Evolutionary conservation across 164 flowering plant species (phyloP), one percentile per base, ranked within the genome.

Genomic region (Sextonia rubra): DNA sequence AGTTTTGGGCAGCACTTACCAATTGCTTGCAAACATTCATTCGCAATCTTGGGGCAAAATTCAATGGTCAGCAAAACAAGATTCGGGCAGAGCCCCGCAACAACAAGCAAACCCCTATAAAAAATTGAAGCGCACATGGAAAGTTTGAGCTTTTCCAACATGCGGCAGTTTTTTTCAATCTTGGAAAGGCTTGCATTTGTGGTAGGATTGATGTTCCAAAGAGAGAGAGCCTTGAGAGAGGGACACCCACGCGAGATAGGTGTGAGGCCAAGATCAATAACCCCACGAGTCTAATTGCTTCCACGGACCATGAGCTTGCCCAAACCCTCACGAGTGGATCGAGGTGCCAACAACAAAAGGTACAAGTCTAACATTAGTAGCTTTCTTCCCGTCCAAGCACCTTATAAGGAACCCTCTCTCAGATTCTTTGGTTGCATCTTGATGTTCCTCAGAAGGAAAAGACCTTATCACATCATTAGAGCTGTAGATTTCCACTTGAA

Each of bases 351-450:
- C 91, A 68, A 96, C 83, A 70, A 89, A 85, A 58, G 97, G 86
- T 64, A 92, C 91, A 75, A 92, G 92, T 74, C 95, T 89, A 25
- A 85, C 67, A 81, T 92, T 94, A 3, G 97, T 90, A 9, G 95
- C 94, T 74, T 90, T 92, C 83, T 92, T 88, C 64, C 96, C 97
- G 69, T 87, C 90, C 81, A 92, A 82, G 73, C 83, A 76, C 77
- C 97, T 83, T 18, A 90, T 78, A 65, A 90, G 92, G 67, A 72
- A 78, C 24, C 92, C 96, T 74, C 66, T 69, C 72, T 80, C 83
- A n/a, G n/a, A n/a, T 69, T 47, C 78, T 30, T 44, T 66, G 14
- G 70, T 27, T 27, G 26, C 48, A n/a, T n/a, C n/a, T n/a, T n/a
- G n/a, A n/a, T n/a, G n/a, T 25, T 26, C 6, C 18, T 26, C 29